Base-by-base conservation (phyloP, 1,284 basidiomycete species). In the Ustilago xerochloae region DNA sequence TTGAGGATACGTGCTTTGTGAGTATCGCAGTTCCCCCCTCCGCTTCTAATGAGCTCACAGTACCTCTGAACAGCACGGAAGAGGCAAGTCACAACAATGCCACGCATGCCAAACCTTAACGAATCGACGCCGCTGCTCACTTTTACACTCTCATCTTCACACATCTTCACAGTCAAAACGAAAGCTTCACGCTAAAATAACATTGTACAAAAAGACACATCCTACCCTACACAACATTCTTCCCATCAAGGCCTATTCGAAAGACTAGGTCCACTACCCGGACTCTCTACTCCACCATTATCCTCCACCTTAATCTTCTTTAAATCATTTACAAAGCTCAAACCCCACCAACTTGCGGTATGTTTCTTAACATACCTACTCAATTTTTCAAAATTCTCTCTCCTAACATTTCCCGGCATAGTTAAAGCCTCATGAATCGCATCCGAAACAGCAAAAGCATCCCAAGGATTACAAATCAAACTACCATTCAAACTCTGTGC, bases 341-440 rank as follows among this genome's bases (percentile, higher is more conserved):
- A 65, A 13, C 82, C 81, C 82, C 82, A 84, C 81, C 81, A 83
- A 38, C 79, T 78, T 1, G 81, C 75, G 4, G 82, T 84, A 51
- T 84, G 82, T 55, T 77, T 80, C 50, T 80, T 81, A 22, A 82
- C 84, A 59, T 80, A 78, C 54, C 93, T 93, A 88, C 93, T 95
- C 71, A 99, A 87, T 86, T 99, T 99, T 74, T 91, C 88, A 85
- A 97, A 94, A 86, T 98, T 98, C 85, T 93, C 91, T 38, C 91
- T 90, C 20, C 93, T 89, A 48, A 89, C 90, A 47, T 91, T 90
- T 2, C 89, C 86, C 48, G 90, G 89, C 92, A 97, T 94, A 2
- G 92, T 95, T 64, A 99, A 90, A 0, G 96, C 94, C 83, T 93
- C 90, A 85, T 95, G 91, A 72, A 99, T 97, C 6, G 94, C 94